A percentile compares a stretch with the other conserved stretches of the same genome.
phyloP scores from a whole-genome alignment of 208 protist genomes.

The Porcisia hertigi region DNA sequence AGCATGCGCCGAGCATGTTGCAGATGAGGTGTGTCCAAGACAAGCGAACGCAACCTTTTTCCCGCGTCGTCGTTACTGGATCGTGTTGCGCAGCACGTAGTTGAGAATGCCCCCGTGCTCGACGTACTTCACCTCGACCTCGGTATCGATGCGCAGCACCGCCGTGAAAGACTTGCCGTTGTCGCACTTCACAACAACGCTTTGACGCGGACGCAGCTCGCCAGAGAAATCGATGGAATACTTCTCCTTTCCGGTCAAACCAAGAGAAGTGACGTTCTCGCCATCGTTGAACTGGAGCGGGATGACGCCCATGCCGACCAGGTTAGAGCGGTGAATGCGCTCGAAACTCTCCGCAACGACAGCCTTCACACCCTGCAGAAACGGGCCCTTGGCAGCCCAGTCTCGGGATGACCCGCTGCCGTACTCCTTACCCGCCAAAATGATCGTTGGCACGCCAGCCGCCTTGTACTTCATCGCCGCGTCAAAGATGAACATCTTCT shows the following conservation, averaged over 20 bases:
- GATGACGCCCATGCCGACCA: conserved; percentile 96
- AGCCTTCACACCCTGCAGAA: conserved; percentile 93
- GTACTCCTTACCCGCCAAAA: conserved; percentile 96
- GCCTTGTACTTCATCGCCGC: conserved; percentile 91
- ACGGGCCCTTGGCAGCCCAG: conserved; percentile 97
- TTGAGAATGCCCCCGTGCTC: conserved; percentile 94
- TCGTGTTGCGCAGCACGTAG: conserved; percentile 88
- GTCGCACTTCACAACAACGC: conserved; percentile 84
- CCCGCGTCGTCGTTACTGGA: conserved; percentile 9
- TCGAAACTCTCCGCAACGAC: conserved; percentile 95
- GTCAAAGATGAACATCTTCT: conserved; percentile 95
- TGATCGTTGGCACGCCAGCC: conserved; percentile 74
- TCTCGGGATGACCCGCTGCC: conserved; percentile 95
- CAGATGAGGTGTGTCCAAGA: background rate
- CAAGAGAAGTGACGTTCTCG: conserved; percentile 81
- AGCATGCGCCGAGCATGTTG: background rate
- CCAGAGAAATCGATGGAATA: conserved; percentile 89
- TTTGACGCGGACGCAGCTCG: conserved; percentile 82
- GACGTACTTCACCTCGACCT: conserved; percentile 94
- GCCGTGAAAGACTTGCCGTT: conserved; percentile 88
- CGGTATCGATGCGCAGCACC: conserved; percentile 94
- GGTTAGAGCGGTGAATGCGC: conserved; percentile 95
- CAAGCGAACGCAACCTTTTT: background rate
- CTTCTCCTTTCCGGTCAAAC: conserved; percentile 92
- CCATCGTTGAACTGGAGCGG: conserved; percentile 94